phyloP scores from a whole-genome alignment of 2,329 filamentous ascomycete genomes.

The Xylariales sp. region DNA sequence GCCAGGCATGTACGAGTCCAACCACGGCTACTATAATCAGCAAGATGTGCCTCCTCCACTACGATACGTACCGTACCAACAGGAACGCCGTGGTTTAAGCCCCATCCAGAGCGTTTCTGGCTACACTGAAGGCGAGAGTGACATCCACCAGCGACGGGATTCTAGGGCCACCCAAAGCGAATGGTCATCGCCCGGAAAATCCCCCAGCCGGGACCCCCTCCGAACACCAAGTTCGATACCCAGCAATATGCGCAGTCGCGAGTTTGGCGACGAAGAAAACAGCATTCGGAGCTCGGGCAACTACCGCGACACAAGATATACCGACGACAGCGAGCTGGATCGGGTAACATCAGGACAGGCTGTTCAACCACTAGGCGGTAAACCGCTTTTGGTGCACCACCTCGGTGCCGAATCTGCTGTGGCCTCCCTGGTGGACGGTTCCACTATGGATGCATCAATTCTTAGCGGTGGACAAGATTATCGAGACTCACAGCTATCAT shows the following conservation, averaged over 20 bases:
- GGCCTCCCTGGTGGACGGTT: slow-evolving; percentile 79
- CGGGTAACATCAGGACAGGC: slow-evolving; percentile 62
- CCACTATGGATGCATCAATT: slow-evolving; percentile 62
- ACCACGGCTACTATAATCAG: slow-evolving; percentile 46
- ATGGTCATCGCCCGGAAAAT: slow-evolving; percentile 59
- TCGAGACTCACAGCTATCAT: slow-evolving; percentile 23
- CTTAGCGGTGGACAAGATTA: slow-evolving; percentile 56
- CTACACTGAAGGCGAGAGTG: slow-evolving; percentile 67
- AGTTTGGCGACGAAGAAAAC: slow-evolving; percentile 56
- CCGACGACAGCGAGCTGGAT: slow-evolving; percentile 53
- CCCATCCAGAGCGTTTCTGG: slow-evolving; percentile 92
- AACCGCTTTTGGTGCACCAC: slow-evolving; percentile 71
- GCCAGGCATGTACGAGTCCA: slow-evolving; percentile 35
- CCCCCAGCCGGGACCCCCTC: slow-evolving; percentile 38
- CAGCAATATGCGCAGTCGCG: slow-evolving; percentile 42
- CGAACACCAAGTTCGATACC: slow-evolving; percentile 54
- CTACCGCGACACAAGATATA: slow-evolving; percentile 46
- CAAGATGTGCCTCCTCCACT: slow-evolving; percentile 62
- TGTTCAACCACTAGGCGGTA: slow-evolving; percentile 66
- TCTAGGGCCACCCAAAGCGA: slow-evolving; percentile 50
- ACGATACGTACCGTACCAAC: slow-evolving; percentile 64
- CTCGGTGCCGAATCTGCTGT: slow-evolving; percentile 82
- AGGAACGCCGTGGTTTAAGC: slow-evolving; percentile 69
- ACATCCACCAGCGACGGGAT: slow-evolving; percentile 52
- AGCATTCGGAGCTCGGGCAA: slow-evolving; percentile 50